Percentiles rank a stretch among this genome's conserved stretches.
These are phyloP conservation scores for Claviceps monticola DNA, from an alignment of 2,329 filamentous ascomycete genomes.

Conservation along the genomic window DNA sequence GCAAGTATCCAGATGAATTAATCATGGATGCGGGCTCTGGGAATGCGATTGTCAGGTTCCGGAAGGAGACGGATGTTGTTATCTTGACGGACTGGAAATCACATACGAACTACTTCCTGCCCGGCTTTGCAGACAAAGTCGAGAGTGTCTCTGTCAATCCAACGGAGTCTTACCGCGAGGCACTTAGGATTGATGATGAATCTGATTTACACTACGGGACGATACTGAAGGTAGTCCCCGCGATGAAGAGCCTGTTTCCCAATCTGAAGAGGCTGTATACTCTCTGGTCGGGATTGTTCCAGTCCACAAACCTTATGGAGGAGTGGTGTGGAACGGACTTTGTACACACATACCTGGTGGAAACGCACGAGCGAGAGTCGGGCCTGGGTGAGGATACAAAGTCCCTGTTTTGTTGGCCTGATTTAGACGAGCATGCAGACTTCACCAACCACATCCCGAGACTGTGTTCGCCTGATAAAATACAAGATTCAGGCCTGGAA, in stretches of 20 bases:
- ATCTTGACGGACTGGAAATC: constrained; percentile 9
- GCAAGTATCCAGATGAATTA: constrained; percentile 19
- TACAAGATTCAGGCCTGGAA: constrained; percentile 8
- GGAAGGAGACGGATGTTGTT: constrained; percentile 18
- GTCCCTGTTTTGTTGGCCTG: constrained; percentile 20
- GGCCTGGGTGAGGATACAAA: constrained; percentile 14
- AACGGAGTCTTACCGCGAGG: constrained; percentile 1
- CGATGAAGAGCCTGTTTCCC: constrained; percentile 7
- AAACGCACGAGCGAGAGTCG: constrained; percentile 13
- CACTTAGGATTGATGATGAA: neutral
- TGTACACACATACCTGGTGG: constrained; percentile 14
- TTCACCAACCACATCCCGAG: constrained; percentile 15
- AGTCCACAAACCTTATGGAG: constrained; percentile 6
- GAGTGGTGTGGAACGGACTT: constrained; percentile 20
- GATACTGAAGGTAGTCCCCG: constrained; percentile 1
- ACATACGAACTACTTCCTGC: constrained; percentile 8
- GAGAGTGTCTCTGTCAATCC: constrained; percentile 15
- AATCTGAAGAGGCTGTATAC: constrained; percentile 17
- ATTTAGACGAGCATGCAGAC: constrained; percentile 15
- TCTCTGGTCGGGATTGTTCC: neutral
- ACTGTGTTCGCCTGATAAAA: neutral
- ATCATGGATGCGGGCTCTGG: constrained; percentile 12
- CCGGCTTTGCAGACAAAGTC: constrained; percentile 16
- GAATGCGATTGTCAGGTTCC: constrained; percentile 16
- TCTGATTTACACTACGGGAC: neutral